These are phyloP conservation scores for Pseudophaeomoniella oleicola DNA, from an alignment of 2,329 filamentous ascomycete species.

Conservation along the genomic window DNA sequence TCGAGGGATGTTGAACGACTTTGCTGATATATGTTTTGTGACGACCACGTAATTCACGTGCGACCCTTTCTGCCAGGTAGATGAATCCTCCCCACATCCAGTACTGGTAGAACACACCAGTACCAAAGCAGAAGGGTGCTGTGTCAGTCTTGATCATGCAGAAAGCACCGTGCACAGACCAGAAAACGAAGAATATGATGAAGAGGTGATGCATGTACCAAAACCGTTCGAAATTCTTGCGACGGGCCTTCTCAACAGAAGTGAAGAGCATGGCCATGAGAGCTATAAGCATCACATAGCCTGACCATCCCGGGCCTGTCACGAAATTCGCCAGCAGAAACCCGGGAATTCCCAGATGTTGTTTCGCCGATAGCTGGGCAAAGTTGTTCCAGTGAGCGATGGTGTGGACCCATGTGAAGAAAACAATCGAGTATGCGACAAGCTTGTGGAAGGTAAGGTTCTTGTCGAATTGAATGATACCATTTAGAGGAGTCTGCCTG, in stretches of 20 bases:
- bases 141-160: constrained; percentile 83
- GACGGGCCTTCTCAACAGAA: constrained; percentile 60
- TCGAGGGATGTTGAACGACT: constrained; percentile 78
- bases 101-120: constrained; percentile 80
- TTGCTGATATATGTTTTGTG: constrained; percentile 81
- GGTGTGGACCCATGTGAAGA: constrained; percentile 77
- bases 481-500: constrained; percentile 67
- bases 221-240: constrained; percentile 76
- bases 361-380: constrained; percentile 58
- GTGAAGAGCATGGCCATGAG: constrained; percentile 68
- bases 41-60: constrained; percentile 62
- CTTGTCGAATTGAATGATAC: constrained; percentile 59
- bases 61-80: constrained; percentile 66
- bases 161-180: constrained; percentile 78
- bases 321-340: constrained; percentile 64
- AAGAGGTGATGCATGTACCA: constrained; percentile 88
- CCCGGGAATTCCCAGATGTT: constrained; percentile 63
- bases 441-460: constrained; percentile 60
- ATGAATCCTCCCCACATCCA: constrained; percentile 74
- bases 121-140: constrained; percentile 59
- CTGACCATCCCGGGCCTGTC: constrained; percentile 72
- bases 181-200: constrained; percentile 78
- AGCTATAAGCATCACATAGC: constrained; percentile 68
- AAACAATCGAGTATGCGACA: constrained; percentile 75
- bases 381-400: constrained; percentile 82